Conservation (phyloP, 495 filamentous ascomycete species). For the Penicillium canariense region DNA sequence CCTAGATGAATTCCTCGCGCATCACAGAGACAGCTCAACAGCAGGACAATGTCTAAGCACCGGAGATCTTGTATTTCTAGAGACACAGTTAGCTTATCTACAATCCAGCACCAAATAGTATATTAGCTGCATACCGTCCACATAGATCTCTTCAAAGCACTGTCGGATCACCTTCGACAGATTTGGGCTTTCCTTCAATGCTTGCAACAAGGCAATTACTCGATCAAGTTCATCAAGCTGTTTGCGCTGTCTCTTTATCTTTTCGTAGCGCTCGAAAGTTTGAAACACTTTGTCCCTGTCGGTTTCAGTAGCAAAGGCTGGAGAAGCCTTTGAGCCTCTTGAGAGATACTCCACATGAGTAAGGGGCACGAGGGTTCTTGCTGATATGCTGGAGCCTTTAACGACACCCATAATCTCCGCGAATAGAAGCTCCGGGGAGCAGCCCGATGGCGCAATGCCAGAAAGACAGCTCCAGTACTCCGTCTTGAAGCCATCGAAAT, state of each 20-base stretch:
- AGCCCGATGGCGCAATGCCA: slow-evolving; percentile 14
- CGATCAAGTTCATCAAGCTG: slow-evolving; percentile 40
- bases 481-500: slow-evolving; percentile 34
- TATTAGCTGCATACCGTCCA: slow-evolving; percentile 38
- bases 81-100: too few species aligned
- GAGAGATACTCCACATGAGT: slow-evolving; percentile 29
- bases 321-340: slow-evolving; percentile 23
- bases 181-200: slow-evolving; percentile 7
- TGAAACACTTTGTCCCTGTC: slow-evolving; percentile 30
- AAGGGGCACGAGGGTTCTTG: slow-evolving; percentile 22
- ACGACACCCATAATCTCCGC: slow-evolving; percentile 47
- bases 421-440: slow-evolving; percentile 35
- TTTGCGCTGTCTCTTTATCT: slow-evolving; percentile 23
- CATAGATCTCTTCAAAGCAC: slow-evolving; percentile 44
- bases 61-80: slow-evolving; percentile 45
- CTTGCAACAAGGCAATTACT: slow-evolving; percentile 22
- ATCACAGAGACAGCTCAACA: slow-evolving; percentile 33
- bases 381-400: slow-evolving; percentile 32
- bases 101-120: too few species aligned
- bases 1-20: slow-evolving; percentile 40
- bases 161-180: slow-evolving; percentile 18
- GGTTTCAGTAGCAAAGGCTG: slow-evolving; percentile 26
- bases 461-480: slow-evolving; percentile 41
- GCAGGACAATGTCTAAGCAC: slow-evolving; percentile 34
- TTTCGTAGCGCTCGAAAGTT: slow-evolving; percentile 38